Evolutionary conservation across 495 filamentous ascomycete genomes (phyloP), one percentile per base, ranked within the genome.

Genomic region (Cladorrhinum samala): DNA sequence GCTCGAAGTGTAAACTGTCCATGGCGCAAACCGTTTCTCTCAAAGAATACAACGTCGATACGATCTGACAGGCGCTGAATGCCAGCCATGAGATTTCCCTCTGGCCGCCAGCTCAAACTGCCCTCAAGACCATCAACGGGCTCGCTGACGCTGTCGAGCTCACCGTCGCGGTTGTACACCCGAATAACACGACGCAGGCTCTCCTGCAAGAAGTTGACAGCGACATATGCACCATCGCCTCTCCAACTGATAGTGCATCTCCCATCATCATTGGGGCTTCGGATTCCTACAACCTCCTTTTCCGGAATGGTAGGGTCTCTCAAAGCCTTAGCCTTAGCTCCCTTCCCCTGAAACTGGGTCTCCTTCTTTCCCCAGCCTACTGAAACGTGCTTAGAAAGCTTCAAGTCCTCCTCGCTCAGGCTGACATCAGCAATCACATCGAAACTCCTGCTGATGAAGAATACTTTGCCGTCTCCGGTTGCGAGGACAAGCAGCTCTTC

Each of bases 341-440:
- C 83, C 64, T 88, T 91, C 46, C 93, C 93, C 63, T 95, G 87
- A 63, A 98, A 98, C 70, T 98, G 93, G 5, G 93, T 98, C 69
- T 98, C 93, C 64, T 86, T 84, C 74, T 97, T 97, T 55, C 93
- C 93, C 93, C 93, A 98, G 48, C 93, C 93, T 19, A 98, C 93
- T 17, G 91, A 95, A 40, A 98, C 93, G 79, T 98, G 93, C 66
- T 88, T 89, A 1, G 93, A 97, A 1, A 82, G 79, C 61, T 90
- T 84, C 50, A 96, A 73, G 68, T 98, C 93, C 20, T 89, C 86
- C 3, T 72, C 60, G 3, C 79, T 78, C 58, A 96, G 83, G 11
- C 75, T 75, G 53, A 87, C 77, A 60, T 88, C 84, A 6, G 83
- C 77, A 49, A 94, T 80, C 60, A 84, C 84, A 62, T 97, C 92